A percentile compares a stretch with the other conserved stretches of the same genome.
These are phyloP conservation scores for Zygoascus bituminiphila DNA, from an alignment of 805 yeast genomes.

Conservation along the genomic window DNA sequence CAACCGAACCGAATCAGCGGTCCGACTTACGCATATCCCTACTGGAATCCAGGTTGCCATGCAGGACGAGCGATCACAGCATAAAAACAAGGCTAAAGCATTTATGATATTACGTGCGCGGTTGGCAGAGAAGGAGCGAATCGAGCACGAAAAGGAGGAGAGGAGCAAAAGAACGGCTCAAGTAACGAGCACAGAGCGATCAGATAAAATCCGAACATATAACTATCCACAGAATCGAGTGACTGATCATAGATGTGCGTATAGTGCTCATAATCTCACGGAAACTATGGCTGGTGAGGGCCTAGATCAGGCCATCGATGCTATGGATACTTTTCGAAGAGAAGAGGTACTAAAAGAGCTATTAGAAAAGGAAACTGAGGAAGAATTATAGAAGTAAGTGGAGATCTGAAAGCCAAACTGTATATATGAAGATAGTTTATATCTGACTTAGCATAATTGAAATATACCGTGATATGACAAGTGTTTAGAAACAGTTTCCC, in stretches of 20 bases:
- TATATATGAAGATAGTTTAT: too few species aligned
- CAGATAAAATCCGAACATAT: conserved; percentile 90
- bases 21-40: conserved; percentile 83
- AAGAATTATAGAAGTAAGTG: too few species aligned
- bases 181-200: conserved; percentile 80
- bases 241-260: conserved; percentile 89
- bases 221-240: conserved; percentile 88
- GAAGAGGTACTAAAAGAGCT: conserved; percentile 37
- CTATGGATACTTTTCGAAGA: conserved; percentile 40
- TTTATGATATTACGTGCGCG: conserved; percentile 73
- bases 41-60: conserved; percentile 82
- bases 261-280: conserved; percentile 64
- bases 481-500: too few species aligned
- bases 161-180: conserved; percentile 65
- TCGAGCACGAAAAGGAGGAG: conserved; percentile 56
- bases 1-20: conserved; percentile 95
- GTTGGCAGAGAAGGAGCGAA: conserved; percentile 71
- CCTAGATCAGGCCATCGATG: conserved; percentile 48
- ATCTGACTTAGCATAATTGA: too few species aligned
- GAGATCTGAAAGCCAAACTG: too few species aligned
- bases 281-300: conserved; percentile 55
- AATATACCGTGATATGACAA: too few species aligned
- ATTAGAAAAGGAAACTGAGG: conserved; percentile 16
- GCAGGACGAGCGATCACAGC: conserved; percentile 95
- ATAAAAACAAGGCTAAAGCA: conserved; percentile 88